phyloP scores from a whole-genome alignment of 495 filamentous ascomycete species.

The Hypoxylon fuscum region DNA sequence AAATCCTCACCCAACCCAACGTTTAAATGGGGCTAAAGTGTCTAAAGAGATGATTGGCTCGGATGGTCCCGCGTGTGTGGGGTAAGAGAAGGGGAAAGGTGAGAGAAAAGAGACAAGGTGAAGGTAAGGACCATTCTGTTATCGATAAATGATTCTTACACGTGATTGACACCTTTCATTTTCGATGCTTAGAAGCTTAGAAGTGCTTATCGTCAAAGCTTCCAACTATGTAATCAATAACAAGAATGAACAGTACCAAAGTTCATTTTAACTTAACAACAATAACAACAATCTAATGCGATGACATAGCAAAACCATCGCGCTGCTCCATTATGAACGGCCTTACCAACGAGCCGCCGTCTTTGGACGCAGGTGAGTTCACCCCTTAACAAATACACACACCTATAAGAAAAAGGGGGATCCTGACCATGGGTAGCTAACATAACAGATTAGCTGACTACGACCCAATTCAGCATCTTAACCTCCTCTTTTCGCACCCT shows the following conservation, averaged over 20 bases:
- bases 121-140: neutral
- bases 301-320: constrained; percentile 2
- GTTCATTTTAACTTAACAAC: neutral
- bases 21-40: constrained; percentile 10
- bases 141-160: constrained; percentile 17
- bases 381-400: constrained; percentile 5
- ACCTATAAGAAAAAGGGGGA: constrained; percentile 17
- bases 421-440: constrained; percentile 38
- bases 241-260: neutral
- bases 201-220: constrained; percentile 14
- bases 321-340: constrained; percentile 55
- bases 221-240: neutral
- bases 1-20: too few relatives aligned
- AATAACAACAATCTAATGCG: constrained; percentile 14
- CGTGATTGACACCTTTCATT: too few relatives aligned
- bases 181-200: neutral
- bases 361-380: constrained; percentile 60
- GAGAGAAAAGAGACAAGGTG: too few relatives aligned
- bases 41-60: constrained; percentile 15
- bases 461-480: constrained; percentile 92
- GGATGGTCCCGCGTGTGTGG: constrained; percentile 17
- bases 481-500: constrained; percentile 91
- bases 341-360: constrained; percentile 48
- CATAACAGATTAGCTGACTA: constrained; percentile 76
- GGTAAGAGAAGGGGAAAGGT: constrained; percentile 14